Evolutionary conservation across 768 basidiomycete species (phyloP).

Genomic region (Coprinopsis marcescibilis): DNA sequence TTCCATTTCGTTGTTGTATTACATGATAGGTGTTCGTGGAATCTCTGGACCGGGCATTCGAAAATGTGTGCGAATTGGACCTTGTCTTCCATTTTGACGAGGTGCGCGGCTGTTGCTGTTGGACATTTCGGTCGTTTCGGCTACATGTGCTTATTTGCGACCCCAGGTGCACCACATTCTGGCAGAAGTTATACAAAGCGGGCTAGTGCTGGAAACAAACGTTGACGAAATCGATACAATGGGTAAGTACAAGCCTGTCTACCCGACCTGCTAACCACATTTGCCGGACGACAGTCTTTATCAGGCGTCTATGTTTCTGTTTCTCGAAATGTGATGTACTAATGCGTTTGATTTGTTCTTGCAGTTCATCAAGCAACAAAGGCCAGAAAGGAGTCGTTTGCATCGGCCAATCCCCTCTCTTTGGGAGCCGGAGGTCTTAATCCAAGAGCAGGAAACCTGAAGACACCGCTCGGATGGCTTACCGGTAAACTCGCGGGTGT

Average conservation of each 20-base stretch:
- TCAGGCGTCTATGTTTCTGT: background rate
- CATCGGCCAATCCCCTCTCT: slow-evolving; percentile 78
- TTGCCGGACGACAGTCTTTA: too few species aligned
- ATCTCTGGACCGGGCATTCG: slow-evolving; percentile 90
- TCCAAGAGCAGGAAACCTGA: slow-evolving; percentile 52
- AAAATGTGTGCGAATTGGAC: slow-evolving; percentile 98
- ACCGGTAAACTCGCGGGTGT: slow-evolving; percentile 68
- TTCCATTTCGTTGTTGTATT: too few species aligned
- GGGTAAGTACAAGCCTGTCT: slow-evolving; percentile 38
- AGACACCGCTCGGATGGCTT: slow-evolving; percentile 75
- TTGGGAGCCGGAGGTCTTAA: slow-evolving; percentile 63
- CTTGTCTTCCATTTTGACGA: slow-evolving; percentile 99
- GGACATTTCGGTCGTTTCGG: background rate
- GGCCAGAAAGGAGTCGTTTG: slow-evolving; percentile 71
- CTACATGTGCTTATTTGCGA: background rate
- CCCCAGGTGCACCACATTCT: slow-evolving; percentile 88
- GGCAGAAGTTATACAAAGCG: slow-evolving; percentile 94
- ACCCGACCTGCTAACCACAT: background rate
- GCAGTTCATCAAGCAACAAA: slow-evolving; percentile 67
- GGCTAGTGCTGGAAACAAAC: slow-evolving; percentile 93
- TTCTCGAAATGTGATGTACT: background rate
- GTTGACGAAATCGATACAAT: slow-evolving; percentile 75
- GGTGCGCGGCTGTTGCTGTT: slow-evolving; percentile 35
- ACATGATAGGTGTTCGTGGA: slow-evolving; percentile 89
- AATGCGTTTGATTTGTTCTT: slow-evolving; percentile 12